Evolutionary conservation across 2,329 filamentous ascomycete genomes (phyloP), one percentile per base, ranked within the genome.

Genomic region (Celoporthe dispersa): DNA sequence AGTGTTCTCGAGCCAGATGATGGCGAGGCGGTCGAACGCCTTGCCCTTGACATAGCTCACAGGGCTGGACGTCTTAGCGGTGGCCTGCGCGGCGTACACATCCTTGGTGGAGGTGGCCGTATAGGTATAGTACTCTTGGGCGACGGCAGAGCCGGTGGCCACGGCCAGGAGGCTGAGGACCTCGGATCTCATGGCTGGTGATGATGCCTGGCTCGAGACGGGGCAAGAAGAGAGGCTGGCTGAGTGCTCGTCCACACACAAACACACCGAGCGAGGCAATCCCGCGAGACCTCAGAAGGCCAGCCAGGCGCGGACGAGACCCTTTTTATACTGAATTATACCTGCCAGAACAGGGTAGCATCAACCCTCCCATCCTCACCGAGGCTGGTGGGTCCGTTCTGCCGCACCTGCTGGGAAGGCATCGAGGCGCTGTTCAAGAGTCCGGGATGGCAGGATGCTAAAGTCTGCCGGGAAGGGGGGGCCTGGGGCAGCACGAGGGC

Each of bases 1-100:
- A 64, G 90, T 92, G 78, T 94, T 94, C 82, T 94, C 92, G 63
- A 94, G 85, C 90, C 91, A 94, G 79, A 94, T 89, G 69, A 89
- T 87, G 68, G 89, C 88, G 72, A 92, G 87, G 22, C 92, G 88
- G 77, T 94, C 87, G 77, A 94, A 94, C 0, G 85, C 88, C 77
- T 90, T 88, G 72, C 93, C 93, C 77, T 88, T 85, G 66, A 94
- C 88, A 75, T 88, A 78, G 77, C 85, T 90, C 41, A 85, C 88
- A 1, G 90, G 88, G 71, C 87, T 88, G 71, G 81, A 80, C 1
- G 89, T 89, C 76, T 84, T 83, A 14, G 88, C 89, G 1, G 87
- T 91, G 9, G 89, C 89, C 66, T 84, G 84, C 35, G 88, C 87
- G 25, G 84, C 84, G 6, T 83, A 82, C 9, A 91, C 87, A 61